Conservation (phyloP, 1,139 yeast species). For the Candida frijolesensis region DNA sequence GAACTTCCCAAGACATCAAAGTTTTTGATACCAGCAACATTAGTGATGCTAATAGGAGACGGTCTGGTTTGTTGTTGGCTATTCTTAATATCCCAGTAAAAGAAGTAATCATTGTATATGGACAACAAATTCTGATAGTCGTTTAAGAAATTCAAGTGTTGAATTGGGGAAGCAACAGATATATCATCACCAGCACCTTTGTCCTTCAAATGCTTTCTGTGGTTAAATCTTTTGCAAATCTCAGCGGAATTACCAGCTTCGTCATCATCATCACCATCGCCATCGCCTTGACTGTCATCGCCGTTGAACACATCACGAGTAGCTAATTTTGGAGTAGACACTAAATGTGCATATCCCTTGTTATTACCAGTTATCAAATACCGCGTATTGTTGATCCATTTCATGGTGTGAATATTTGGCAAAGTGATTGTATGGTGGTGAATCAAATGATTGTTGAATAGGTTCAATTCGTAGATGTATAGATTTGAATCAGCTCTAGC, state of each 20-base stretch:
- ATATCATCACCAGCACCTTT: conserved; percentile 26
- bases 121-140: conserved; percentile 42
- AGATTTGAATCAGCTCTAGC: conserved; percentile 58
- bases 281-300: conserved; percentile 18
- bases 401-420: conserved; percentile 65
- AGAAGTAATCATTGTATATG: conserved; percentile 62
- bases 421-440: conserved; percentile 76
- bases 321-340: conserved; percentile 57
- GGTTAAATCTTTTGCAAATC: conserved; percentile 74
- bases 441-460: conserved; percentile 48
- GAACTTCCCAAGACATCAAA: conserved; percentile 52
- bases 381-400: conserved; percentile 53
- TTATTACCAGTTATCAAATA: conserved; percentile 68
- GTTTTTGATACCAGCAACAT: conserved; percentile 51
- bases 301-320: conserved; percentile 18
- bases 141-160: conserved; percentile 29
- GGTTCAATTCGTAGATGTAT: conserved; percentile 62
- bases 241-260: conserved; percentile 59
- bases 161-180: conserved; percentile 20
- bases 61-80: conserved; percentile 46
- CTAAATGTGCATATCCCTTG: conserved; percentile 68
- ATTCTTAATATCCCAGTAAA: conserved; percentile 71
- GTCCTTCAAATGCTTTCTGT: conserved; percentile 55
- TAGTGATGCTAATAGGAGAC: conserved; percentile 53
- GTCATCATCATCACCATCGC: conserved; percentile 28